phyloP scores from a whole-genome alignment of 768 basidiomycete genomes.

The Kwoniella sp. region DNA sequence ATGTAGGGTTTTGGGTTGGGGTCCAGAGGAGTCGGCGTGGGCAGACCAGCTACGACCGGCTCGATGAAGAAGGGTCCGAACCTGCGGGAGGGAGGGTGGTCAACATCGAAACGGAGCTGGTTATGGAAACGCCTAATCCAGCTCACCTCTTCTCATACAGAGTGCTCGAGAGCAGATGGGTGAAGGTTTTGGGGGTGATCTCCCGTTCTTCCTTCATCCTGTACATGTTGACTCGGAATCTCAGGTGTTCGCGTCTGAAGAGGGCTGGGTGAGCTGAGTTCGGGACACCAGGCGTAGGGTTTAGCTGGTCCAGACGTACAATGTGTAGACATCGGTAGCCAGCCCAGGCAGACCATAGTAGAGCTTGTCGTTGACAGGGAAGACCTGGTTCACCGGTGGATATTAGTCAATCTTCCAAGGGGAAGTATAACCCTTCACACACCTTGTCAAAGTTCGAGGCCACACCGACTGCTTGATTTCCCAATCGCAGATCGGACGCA shows the following conservation, averaged over 20 bases:
- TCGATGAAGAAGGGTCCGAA: conserved; percentile 96
- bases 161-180: conserved; percentile 89
- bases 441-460: conserved; percentile 95
- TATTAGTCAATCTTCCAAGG: background rate
- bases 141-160: conserved; percentile 77
- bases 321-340: conserved; percentile 84
- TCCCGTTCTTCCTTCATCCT: conserved; percentile 98
- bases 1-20: conserved; percentile 82
- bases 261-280: background rate
- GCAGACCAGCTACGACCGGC: conserved; percentile 87
- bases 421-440: conserved; percentile 15
- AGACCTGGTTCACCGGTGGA: conserved; percentile 75
- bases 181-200: conserved; percentile 92
- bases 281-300: background rate
- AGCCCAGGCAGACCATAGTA: conserved; percentile 88
- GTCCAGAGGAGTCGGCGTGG: conserved; percentile 49
- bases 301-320: conserved; percentile 56
- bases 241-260: conserved; percentile 76
- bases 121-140: background rate
- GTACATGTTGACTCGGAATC: conserved; percentile 97
- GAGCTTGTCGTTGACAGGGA: conserved; percentile 86
- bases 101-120: background rate
- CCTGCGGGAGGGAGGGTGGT: conserved; percentile 20
- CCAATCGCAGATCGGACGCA: conserved; percentile 87
- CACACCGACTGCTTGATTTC: conserved; percentile 78